These are phyloP conservation scores for Agaricus sinodeliciosus DNA, from an alignment of 768 basidiomycete species.

Conservation along the genomic window DNA sequence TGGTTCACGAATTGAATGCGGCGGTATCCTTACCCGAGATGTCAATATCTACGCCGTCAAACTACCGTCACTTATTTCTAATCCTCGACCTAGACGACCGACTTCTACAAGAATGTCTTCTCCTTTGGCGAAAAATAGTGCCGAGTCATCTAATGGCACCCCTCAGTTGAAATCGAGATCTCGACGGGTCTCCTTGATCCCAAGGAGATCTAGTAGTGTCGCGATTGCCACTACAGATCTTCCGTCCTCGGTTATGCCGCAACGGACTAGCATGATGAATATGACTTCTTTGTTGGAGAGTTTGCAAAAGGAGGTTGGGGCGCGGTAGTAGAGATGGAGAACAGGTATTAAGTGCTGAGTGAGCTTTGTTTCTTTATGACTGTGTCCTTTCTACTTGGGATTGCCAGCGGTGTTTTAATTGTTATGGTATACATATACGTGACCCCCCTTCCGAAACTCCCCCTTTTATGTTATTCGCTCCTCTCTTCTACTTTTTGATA, in stretches of 20 bases:
- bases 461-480: no score
- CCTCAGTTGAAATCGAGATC: neutral
- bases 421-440: no score
- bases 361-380: neutral
- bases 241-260: neutral
- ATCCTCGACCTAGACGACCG: neutral
- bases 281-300: neutral
- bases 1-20: neutral
- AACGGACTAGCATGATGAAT: conserved; percentile 1
- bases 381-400: neutral
- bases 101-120: neutral
- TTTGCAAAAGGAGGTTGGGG: neutral
- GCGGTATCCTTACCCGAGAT: neutral
- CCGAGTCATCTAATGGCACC: neutral
- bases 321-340: neutral
- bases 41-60: neutral
- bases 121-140: neutral
- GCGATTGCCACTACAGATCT: neutral
- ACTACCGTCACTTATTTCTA: neutral
- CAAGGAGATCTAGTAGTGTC: neutral
- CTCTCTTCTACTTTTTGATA: no score
- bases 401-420: no score
- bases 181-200: neutral
- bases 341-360: neutral
- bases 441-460: no score